These are phyloP conservation scores for Alternaria longipes DNA, from an alignment of 2,329 filamentous ascomycete species.

Conservation along the genomic window DNA sequence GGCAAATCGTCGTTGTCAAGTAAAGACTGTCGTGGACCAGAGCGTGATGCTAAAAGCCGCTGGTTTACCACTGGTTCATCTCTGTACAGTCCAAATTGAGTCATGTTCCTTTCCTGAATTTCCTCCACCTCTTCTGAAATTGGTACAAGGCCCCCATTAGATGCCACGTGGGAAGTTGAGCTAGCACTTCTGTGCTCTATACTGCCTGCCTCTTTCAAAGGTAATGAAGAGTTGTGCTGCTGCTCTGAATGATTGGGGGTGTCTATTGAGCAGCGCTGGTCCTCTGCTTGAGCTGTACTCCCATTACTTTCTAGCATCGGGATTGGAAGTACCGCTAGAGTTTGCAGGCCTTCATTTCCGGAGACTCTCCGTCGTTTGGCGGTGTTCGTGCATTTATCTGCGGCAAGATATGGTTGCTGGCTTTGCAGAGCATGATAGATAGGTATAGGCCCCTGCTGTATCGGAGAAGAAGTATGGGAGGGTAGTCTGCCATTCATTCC, in stretches of 20 bases:
- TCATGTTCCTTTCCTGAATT: neutral
- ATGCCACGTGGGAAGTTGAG: neutral
- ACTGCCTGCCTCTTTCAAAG: neutral
- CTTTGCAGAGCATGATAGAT: neutral
- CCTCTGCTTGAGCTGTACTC: neutral
- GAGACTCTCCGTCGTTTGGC: neutral
- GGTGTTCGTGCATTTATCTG: no score
- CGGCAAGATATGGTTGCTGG: no score
- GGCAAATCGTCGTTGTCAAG: no score
- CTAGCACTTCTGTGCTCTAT: neutral
- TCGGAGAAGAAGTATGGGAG: neutral
- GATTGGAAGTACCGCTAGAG: neutral
- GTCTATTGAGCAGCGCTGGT: neutral
- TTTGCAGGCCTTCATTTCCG: neutral
- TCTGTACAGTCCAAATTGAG: no score
- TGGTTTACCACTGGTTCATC: no score
- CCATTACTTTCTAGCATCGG: neutral
- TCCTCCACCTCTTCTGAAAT: neutral
- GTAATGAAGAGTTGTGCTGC: neutral
- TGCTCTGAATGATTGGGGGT: neutral
- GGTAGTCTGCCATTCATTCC: neutral
- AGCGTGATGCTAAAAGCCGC: no score
- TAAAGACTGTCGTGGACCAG: no score
- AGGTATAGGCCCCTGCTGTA: neutral
- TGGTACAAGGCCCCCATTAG: neutral